phyloP scores from a whole-genome alignment of 148 eudicot species.

The Chenopodium suecicum region DNA sequence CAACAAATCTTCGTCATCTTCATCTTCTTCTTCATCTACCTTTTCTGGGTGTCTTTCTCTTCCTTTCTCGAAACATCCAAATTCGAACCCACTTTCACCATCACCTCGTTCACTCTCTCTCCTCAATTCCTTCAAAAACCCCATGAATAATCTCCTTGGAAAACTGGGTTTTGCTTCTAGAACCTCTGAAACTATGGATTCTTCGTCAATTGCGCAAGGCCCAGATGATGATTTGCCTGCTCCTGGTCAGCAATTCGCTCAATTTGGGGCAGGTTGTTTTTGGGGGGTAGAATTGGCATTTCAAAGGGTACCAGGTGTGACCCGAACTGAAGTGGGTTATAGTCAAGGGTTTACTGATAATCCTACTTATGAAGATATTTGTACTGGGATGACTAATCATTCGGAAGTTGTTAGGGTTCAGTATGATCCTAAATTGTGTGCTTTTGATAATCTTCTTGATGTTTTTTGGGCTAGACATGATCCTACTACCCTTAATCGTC shows the following conservation, averaged over 20 bases:
- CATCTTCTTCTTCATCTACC: slow-evolving; percentile 4
- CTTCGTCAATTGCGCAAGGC: slow-evolving; percentile 40
- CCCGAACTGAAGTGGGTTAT: slow-evolving; percentile 80
- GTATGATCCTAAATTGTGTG: slow-evolving; percentile 73
- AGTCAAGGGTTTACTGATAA: slow-evolving; percentile 67
- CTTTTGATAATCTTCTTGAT: slow-evolving; percentile 49
- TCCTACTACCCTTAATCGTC: slow-evolving; percentile 90
- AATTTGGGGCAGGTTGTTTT: slow-evolving; percentile 96
- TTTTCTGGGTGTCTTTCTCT: slow-evolving; percentile 16
- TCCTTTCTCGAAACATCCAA: background rate
- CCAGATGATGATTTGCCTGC: slow-evolving; percentile 65
- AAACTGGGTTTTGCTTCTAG: slow-evolving; percentile 34
- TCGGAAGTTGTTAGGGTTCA: slow-evolving; percentile 76
- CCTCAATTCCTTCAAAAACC: slow-evolving; percentile 20
- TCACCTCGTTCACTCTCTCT: slow-evolving; percentile 2
- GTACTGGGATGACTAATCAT: slow-evolving; percentile 70
- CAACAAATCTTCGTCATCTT: slow-evolving; percentile 15
- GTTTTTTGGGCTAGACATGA: slow-evolving; percentile 80
- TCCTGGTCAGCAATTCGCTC: slow-evolving; percentile 72
- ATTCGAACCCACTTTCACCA: background rate
- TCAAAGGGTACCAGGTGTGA: slow-evolving; percentile 80
- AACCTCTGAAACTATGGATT: slow-evolving; percentile 7
- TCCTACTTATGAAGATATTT: slow-evolving; percentile 65
- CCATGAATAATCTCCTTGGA: slow-evolving; percentile 29
- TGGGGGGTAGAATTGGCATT: slow-evolving; percentile 90